Conservation (phyloP, 108 stramenopile genomes). For the Cyclotella distinguenda region DNA sequence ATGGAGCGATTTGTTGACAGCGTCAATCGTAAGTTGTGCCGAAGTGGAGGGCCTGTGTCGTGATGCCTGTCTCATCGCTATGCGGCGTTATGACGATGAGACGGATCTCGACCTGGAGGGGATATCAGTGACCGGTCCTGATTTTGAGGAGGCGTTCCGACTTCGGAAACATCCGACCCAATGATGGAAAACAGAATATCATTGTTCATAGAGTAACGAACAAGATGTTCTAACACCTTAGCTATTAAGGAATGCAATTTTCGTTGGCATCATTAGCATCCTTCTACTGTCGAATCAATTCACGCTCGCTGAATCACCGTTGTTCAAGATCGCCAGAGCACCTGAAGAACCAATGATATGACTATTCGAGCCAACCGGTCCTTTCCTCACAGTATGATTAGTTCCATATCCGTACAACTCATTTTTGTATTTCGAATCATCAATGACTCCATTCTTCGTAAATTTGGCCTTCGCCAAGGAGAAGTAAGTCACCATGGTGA, state of each 20-base stretch:
- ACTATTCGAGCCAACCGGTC: slow-evolving; percentile 25
- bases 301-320: slow-evolving; percentile 15
- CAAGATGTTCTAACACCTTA: not conserved
- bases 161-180: not conserved
- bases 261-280: not conserved
- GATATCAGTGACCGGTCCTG: slow-evolving; percentile 19
- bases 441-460: slow-evolving; percentile 51
- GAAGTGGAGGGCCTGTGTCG: slow-evolving; percentile 72
- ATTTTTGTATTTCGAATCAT: slow-evolving; percentile 84
- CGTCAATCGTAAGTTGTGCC: slow-evolving; percentile 50
- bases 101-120: slow-evolving; percentile 3
- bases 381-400: slow-evolving; percentile 87
- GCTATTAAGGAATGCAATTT: not conserved
- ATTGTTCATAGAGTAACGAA: not conserved
- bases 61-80: slow-evolving; percentile 59
- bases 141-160: slow-evolving; percentile 29
- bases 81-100: slow-evolving; percentile 31
- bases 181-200: not conserved
- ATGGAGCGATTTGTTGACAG: slow-evolving; percentile 35
- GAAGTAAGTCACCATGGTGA: slow-evolving; percentile 96
- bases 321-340: slow-evolving; percentile 21
- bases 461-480: slow-evolving; percentile 85
- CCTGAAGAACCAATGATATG: slow-evolving; percentile 14
- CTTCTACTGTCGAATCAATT: not conserved
- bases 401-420: slow-evolving; percentile 89